These are phyloP conservation scores for Ajuga chamaepitys DNA, from an alignment of 257 asterid genomes.

Conservation along the genomic window DNA sequence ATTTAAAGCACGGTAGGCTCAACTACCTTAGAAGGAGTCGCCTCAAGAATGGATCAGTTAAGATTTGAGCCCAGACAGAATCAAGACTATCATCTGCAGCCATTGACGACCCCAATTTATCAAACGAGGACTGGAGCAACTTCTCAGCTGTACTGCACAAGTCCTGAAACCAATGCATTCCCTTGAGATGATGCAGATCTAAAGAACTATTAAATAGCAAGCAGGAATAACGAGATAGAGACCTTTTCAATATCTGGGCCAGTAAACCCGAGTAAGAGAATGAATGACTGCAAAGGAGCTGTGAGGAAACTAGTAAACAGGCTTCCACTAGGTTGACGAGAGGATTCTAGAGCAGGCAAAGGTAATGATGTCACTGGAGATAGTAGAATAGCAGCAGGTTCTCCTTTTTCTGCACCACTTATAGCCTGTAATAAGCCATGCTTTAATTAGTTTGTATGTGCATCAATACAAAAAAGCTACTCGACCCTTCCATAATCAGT, in stretches of 20 bases:
- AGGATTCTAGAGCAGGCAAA: conserved; percentile 46
- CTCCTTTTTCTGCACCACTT: conserved; percentile 89
- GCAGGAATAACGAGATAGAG: conserved; percentile 2
- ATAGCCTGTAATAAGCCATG: conserved; percentile 44
- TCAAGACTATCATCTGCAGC: conserved; percentile 52
- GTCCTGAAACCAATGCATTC: conserved; percentile 53
- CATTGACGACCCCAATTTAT: conserved; percentile 57
- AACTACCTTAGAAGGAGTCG: conserved; percentile 76
- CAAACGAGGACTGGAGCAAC: conserved; percentile 62
- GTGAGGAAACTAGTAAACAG: conserved; percentile 82
- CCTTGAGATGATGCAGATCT: background rate
- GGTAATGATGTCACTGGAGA: conserved; percentile 71
- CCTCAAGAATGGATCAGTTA: conserved; percentile 77
- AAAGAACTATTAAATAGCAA: background rate
- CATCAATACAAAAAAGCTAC: background rate
- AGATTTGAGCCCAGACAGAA: conserved; percentile 83
- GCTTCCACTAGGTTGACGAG: conserved; percentile 76
- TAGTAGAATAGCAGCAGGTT: conserved; percentile 77
- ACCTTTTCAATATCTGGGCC: conserved; percentile 80
- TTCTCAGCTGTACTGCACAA: conserved; percentile 57
- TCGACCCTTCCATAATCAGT: background rate
- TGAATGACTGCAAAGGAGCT: conserved; percentile 77
- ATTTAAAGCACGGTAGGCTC: background rate
- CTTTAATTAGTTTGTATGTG: conserved; percentile 7
- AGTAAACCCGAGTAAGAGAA: conserved; percentile 66